Conservation (phyloP, 2,329 filamentous ascomycete genomes). For the Chaetomium sp. region DNA sequence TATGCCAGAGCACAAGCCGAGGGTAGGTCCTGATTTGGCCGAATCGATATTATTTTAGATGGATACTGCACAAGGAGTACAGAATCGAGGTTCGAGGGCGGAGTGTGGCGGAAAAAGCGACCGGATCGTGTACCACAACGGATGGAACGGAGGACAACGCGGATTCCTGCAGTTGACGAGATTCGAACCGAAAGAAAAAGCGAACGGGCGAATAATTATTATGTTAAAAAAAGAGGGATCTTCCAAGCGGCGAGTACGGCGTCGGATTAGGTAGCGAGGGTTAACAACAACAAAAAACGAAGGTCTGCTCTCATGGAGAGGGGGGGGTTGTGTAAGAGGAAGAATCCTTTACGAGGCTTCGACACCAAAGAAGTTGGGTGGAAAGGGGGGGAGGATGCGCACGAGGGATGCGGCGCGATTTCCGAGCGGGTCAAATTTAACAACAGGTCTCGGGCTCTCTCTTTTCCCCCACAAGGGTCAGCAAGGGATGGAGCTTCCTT, state of each 20-base stretch:
- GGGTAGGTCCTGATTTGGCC: too few species aligned
- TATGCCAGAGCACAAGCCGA: too few species aligned
- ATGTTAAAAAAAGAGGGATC: constrained; percentile 5
- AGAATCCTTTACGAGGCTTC: neutral
- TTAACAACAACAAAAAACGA: neutral
- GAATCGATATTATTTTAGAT: too few species aligned
- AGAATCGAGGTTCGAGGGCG: neutral
- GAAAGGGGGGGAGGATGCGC: neutral
- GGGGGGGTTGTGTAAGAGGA: neutral
- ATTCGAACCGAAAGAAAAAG: too few species aligned
- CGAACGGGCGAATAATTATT: too few species aligned
- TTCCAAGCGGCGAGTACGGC: neutral
- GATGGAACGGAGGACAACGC: too few species aligned
- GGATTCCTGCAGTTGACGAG: neutral
- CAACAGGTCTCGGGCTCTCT: neutral
- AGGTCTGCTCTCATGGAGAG: neutral
- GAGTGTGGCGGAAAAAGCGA: neutral
- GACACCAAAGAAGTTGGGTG: neutral
- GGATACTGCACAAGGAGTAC: neutral
- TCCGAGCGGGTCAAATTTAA: constrained; percentile 10
- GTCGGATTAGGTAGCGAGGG: neutral
- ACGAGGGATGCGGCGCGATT: constrained; percentile 3
- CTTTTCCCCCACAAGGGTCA: too few species aligned
- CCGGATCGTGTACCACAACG: neutral
- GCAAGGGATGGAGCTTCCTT: too few species aligned